Evolutionary conservation across 2,329 filamentous ascomycete species (phyloP), one percentile per base, ranked within the genome.

Genomic region (Diaporthe citrichinensis): DNA sequence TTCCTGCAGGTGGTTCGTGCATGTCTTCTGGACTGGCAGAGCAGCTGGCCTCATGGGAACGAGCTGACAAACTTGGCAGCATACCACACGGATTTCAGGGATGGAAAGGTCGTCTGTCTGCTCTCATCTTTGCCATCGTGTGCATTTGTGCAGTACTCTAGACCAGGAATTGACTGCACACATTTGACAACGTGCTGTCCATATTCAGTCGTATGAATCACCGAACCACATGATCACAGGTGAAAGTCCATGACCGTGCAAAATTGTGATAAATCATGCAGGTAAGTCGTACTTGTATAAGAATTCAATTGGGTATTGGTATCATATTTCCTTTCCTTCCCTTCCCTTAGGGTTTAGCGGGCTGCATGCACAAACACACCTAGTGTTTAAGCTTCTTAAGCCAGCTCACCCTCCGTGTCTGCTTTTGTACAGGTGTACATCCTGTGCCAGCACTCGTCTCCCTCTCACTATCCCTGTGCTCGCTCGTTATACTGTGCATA

Each of bases 321-420:
- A 69, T 69, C 65, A 69, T 69, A 23, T 69, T 55, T 28, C 8
- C 5, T 69, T 55, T 39, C 36, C 36, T 39, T 39, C 12, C 36
- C n/a, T 46, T n/a, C 41, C 25, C 65, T 9, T 41, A 17, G 49
- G 49, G 15, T 31, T 41, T n/a, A 23, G 34, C 31, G 15, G 65
- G n/a, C 65, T 69, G 65, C 10, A 9, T 20, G 44, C 61, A 73
- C 44, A 57, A 34, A 69, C 74, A 76, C 44, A 28, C 53, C 76
- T 77, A 77, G 36, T 76, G 74, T 62, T 69, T 77, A 61, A 77
- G 49, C 67, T 59, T 77, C 61, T 51, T 76, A 20, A 77, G 73
- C 76, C 76, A 77, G 72, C 76, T 77, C 67, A 74, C 57, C 74
- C 76, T 67, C 65, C 76, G 71, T 8, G 62, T 53, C 59, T 76